Percentiles rank a stretch among this genome's conserved stretches.
These are phyloP conservation scores for Sporothrix brunneoviolacea DNA, from an alignment of 2,329 filamentous ascomycete species.

Conservation along the genomic window DNA sequence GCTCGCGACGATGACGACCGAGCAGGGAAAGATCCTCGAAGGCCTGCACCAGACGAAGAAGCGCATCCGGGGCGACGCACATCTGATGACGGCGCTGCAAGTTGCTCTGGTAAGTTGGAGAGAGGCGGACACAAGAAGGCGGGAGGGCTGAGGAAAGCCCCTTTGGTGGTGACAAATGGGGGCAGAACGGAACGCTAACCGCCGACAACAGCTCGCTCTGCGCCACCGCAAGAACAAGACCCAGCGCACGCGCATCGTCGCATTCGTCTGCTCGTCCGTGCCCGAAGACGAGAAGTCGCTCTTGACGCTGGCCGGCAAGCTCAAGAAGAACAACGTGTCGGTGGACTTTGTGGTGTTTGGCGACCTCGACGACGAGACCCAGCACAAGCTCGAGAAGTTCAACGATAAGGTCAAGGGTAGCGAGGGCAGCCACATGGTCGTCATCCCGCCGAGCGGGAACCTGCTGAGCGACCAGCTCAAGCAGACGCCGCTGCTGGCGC, in stretches of 20 bases:
- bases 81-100: constrained; percentile 90
- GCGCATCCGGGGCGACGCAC: constrained; percentile 84
- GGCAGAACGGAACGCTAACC: too few species aligned
- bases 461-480: constrained; percentile 89
- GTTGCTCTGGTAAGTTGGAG: constrained; percentile 64
- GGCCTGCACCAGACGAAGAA: constrained; percentile 81
- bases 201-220: constrained; percentile 65
- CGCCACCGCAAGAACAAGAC: constrained; percentile 98
- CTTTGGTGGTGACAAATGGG: too few species aligned
- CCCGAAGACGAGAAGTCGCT: constrained; percentile 84
- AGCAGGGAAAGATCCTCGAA: constrained; percentile 91
- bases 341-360: constrained; percentile 95
- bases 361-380: constrained; percentile 79
- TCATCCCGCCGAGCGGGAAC: constrained; percentile 85
- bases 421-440: constrained; percentile 84
- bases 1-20: constrained; percentile 89
- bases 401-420: constrained; percentile 86
- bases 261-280: constrained; percentile 91
- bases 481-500: constrained; percentile 80
- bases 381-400: constrained; percentile 90
- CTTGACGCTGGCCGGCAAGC: constrained; percentile 85
- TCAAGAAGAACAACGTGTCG: constrained; percentile 95
- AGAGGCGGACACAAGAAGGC: too few species aligned
- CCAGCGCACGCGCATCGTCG: constrained; percentile 92
- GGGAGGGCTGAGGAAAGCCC: too few species aligned